Conservation (phyloP, 805 yeast species). For the Pichia eremophila region DNA sequence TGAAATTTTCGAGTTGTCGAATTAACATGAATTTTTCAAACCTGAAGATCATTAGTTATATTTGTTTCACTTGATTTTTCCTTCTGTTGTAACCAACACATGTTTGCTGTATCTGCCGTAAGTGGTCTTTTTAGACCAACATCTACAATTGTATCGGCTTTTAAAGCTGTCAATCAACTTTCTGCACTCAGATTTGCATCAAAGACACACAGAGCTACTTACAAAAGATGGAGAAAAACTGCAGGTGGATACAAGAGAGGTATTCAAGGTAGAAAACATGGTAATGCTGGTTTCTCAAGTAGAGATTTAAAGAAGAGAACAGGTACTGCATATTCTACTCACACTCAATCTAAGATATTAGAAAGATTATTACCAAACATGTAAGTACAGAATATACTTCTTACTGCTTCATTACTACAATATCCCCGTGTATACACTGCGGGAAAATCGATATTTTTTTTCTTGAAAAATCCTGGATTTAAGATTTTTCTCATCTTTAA, state of each 20-base stretch:
- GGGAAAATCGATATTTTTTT: too few species aligned
- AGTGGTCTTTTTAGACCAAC: conserved; percentile 11
- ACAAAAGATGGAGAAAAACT: conserved; percentile 76
- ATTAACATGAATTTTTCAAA: too few species aligned
- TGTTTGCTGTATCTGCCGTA: conserved; percentile 6
- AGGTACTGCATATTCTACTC: conserved; percentile 46
- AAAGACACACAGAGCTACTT: conserved; percentile 82
- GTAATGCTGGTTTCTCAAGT: conserved; percentile 80
- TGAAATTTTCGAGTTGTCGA: too few species aligned
- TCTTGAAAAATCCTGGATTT: too few species aligned
- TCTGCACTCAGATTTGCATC: conserved; percentile 25
- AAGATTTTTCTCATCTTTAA: too few species aligned
- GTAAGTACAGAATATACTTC: conserved; percentile 4
- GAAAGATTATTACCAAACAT: conserved; percentile 44
- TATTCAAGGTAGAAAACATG: conserved; percentile 83
- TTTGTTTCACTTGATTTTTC: too few species aligned
- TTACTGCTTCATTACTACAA: background rate
- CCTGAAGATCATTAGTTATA: too few species aligned
- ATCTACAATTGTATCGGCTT: conserved; percentile 1
- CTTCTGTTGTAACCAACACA: background rate
- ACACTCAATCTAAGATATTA: conserved; percentile 49
- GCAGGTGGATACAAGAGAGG: conserved; percentile 61
- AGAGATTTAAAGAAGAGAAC: conserved; percentile 49
- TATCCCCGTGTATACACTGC: background rate
- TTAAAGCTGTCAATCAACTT: conserved; percentile 15